Percentiles rank a stretch among this genome's conserved stretches.
These are phyloP conservation scores for Bruguiera parviflora DNA, from an alignment of 345 rosid species.

Conservation along the genomic window DNA sequence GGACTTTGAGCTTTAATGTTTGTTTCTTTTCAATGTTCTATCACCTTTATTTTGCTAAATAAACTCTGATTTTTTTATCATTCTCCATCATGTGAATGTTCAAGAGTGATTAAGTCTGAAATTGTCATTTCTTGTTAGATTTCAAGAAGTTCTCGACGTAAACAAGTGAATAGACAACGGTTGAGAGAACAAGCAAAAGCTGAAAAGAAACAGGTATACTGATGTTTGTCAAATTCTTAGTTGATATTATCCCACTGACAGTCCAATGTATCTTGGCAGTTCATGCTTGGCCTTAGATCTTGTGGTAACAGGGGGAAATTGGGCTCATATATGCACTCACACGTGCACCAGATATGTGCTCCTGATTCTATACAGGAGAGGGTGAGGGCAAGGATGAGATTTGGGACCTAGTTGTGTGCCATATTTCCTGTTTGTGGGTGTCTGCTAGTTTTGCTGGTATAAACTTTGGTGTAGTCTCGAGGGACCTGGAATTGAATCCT, in stretches of 20 bases:
- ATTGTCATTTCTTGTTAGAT: constrained; percentile 33
- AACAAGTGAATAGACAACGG: constrained; percentile 76
- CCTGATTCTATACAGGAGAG: background rate
- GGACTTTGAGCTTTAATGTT: background rate
- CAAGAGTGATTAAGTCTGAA: background rate
- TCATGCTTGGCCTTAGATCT: background rate
- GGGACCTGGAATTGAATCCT: no score
- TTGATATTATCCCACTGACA: background rate
- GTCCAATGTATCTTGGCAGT: background rate
- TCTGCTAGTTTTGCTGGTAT: no score
- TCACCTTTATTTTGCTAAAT: background rate
- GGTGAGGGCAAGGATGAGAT: background rate
- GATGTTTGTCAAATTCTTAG: background rate
- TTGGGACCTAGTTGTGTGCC: background rate
- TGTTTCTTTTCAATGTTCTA: background rate
- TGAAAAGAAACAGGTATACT: constrained; percentile 63
- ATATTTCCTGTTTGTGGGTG: no score
- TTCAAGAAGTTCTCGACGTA: constrained; percentile 93
- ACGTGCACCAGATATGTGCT: background rate
- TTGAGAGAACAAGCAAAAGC: constrained; percentile 57
- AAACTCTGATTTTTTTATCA: no score
- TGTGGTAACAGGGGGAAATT: background rate
- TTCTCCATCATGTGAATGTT: background rate
- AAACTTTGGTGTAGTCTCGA: no score
- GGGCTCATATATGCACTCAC: background rate